Evolutionary conservation across 2,329 filamentous ascomycete genomes (phyloP).

Genomic region (Raffaelea deltoideospora): DNA sequence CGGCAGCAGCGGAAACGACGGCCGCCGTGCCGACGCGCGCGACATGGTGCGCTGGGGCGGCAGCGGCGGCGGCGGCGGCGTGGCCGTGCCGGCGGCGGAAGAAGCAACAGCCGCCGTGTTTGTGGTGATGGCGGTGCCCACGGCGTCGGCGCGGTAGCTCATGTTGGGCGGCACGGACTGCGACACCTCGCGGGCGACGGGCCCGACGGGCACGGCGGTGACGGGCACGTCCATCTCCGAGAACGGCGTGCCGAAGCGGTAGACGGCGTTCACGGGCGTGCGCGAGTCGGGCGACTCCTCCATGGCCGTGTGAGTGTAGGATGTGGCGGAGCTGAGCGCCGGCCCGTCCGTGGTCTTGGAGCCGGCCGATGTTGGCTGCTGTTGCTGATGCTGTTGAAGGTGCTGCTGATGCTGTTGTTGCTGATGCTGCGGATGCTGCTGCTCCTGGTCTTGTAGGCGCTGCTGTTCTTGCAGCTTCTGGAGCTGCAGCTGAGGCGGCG

Average conservation of each 20-base stretch:
- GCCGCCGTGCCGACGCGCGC: conserved; percentile 43
- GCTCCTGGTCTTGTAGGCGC: no score
- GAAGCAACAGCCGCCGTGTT: no score
- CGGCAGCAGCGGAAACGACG: conserved; percentile 54
- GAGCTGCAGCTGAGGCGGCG: neutral
- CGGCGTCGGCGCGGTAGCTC: conserved; percentile 59
- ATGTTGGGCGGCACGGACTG: conserved; percentile 92
- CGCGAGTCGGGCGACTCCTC: conserved; percentile 23
- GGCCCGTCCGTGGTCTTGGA: conserved; percentile 4
- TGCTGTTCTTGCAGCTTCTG: neutral
- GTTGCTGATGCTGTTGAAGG: neutral
- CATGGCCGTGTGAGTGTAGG: conserved; percentile 10
- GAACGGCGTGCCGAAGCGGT: conserved; percentile 72
- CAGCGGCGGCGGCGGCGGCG: conserved; percentile 1
- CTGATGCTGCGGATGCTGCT: no score
- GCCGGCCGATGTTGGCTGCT: conserved; percentile 1
- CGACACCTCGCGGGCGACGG: conserved; percentile 62
- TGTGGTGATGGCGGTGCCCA: conserved; percentile 19
- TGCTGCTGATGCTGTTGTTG: neutral
- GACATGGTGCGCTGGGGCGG: conserved; percentile 31
- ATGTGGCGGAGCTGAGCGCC: conserved; percentile 5
- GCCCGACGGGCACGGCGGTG: conserved; percentile 55
- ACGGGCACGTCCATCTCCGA: conserved; percentile 83
- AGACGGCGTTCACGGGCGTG: conserved; percentile 40
- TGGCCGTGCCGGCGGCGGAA: no score